Percentiles rank a stretch among this genome's conserved stretches.
Evolutionary conservation across 2,329 filamentous ascomycete species (phyloP).

Genomic region (Drechslerella dactyloides): DNA sequence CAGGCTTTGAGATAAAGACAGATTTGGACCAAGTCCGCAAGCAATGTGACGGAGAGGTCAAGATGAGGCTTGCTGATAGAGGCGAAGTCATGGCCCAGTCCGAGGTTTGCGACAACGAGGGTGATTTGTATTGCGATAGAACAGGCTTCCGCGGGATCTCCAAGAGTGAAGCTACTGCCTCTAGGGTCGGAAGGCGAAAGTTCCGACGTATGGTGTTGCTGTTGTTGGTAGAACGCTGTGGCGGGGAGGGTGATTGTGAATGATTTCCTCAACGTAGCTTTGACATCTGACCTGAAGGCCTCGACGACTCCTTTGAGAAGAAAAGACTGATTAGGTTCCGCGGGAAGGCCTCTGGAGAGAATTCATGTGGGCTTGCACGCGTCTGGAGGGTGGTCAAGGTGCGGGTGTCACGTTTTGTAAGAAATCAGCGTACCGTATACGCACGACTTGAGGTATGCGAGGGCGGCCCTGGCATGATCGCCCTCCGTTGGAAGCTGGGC

Average conservation of each 20-base stretch:
- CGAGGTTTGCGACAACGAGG: constrained; percentile 23
- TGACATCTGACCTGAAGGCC: constrained; percentile 35
- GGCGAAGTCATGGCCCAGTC: constrained; percentile 14
- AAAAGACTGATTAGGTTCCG: neutral
- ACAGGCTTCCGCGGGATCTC: constrained; percentile 37
- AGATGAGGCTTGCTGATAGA: constrained; percentile 25
- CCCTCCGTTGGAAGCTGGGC: constrained; percentile 29
- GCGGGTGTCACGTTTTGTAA: neutral
- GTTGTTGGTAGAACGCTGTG: constrained; percentile 4
- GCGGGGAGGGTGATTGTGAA: constrained; percentile 27
- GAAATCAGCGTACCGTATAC: constrained; percentile 37
- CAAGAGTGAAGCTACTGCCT: constrained; percentile 13
- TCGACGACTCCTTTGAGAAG: constrained; percentile 27
- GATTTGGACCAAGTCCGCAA: constrained; percentile 28
- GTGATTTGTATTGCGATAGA: constrained; percentile 39
- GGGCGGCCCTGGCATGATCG: constrained; percentile 19
- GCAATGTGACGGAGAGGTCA: constrained; percentile 18
- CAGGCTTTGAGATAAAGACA: constrained; percentile 31
- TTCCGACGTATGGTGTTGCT: neutral
- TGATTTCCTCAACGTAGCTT: constrained; percentile 36
- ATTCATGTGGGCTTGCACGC: neutral
- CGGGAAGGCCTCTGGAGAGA: neutral
- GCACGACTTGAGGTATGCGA: constrained; percentile 30
- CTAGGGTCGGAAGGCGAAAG: neutral
- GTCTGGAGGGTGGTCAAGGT: neutral